A percentile compares a stretch with the other conserved stretches of the same genome.
Conservation (phyloP, 768 basidiomycete genomes). For the Asterophora lycoperdoides region DNA sequence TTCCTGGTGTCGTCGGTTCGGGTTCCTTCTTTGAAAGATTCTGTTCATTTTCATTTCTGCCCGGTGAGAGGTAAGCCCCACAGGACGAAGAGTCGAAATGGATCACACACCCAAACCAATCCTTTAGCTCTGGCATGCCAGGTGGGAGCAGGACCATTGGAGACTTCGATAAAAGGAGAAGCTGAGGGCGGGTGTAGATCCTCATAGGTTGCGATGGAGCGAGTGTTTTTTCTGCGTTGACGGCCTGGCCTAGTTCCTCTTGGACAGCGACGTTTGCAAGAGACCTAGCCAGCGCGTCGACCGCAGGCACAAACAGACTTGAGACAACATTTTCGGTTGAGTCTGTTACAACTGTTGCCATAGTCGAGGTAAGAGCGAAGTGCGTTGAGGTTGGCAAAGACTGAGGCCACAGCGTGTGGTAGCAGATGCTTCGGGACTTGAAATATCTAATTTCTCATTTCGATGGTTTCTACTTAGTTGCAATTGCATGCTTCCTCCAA, state of each 20-base stretch:
- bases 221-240: slow-evolving; percentile 25
- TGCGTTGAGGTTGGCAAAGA: slow-evolving; percentile 8
- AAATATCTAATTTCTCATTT: slow-evolving; percentile 23
- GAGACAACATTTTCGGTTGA: slow-evolving; percentile 4
- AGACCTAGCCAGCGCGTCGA: slow-evolving; percentile 27
- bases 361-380: slow-evolving; percentile 10
- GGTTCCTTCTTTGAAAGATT: slow-evolving; percentile 63
- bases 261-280: slow-evolving; percentile 28
- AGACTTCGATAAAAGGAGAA: slow-evolving; percentile 69
- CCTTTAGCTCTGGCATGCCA: slow-evolving; percentile 78
- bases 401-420: slow-evolving; percentile 11
- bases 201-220: slow-evolving; percentile 42
- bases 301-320: slow-evolving; percentile 9
- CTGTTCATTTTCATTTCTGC: slow-evolving; percentile 60
- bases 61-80: slow-evolving; percentile 15
- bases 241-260: slow-evolving; percentile 14
- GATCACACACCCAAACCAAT: slow-evolving; percentile 79
- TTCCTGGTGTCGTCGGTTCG: slow-evolving; percentile 51
- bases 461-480: slow-evolving; percentile 13
- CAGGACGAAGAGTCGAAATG: slow-evolving; percentile 11
- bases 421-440: slow-evolving; percentile 32
- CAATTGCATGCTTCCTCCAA: slow-evolving; percentile 10
- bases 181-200: slow-evolving; percentile 66
- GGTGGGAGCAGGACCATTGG: slow-evolving; percentile 66
- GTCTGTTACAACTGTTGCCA: slow-evolving; percentile 14